Evolutionary conservation across 2,329 filamentous ascomycete species (phyloP), one percentile per base, ranked within the genome.

Genomic region (Pseudopyricularia javanii): DNA sequence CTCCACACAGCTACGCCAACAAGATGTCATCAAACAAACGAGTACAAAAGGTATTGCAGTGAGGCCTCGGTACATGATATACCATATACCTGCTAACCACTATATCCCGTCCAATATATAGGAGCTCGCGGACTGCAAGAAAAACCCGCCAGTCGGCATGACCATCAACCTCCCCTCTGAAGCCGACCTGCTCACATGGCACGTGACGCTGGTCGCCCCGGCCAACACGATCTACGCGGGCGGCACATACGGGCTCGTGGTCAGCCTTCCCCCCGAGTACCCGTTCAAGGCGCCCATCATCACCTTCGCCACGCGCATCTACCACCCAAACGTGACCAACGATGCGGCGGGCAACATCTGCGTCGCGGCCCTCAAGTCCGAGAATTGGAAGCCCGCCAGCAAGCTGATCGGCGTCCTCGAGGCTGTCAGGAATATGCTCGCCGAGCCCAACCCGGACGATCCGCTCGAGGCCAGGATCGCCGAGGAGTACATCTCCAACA

Each of bases 281-380:
- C 90, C 90, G 34, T 95, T 95, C 82, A 93, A 93, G 70, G 82
- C 89, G 22, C 90, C 90, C 15, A 73, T 78, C 55, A 76, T 95
- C 60, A 82, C 78, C 64, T 95, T 95, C 77, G 72, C 75, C 59
- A 95, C 90, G 51, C 91, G 91, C 70, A 87, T 95, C 74, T 96
- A 95, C 78, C 91, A 96, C 73, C 90, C 91, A 47, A 96, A 96
- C 71, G 80, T 96, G 55, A 89, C 85, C 64, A 93, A 95, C 76
- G 90, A 95, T 68, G 78, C 80, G 64, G 80, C 82, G 59, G 91
- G 91, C 56, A 85, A 78, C 70, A 88, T 96, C 80, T 96, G 91
- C 70, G 76, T 96, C 47, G 83, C 81, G 55, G 79, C 91, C 68
- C 80, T 96, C 60, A 88, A 91, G 65, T 68, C 85, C 30, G 89